phyloP scores from a whole-genome alignment of 768 basidiomycete species.

The Agaricus blazei region DNA sequence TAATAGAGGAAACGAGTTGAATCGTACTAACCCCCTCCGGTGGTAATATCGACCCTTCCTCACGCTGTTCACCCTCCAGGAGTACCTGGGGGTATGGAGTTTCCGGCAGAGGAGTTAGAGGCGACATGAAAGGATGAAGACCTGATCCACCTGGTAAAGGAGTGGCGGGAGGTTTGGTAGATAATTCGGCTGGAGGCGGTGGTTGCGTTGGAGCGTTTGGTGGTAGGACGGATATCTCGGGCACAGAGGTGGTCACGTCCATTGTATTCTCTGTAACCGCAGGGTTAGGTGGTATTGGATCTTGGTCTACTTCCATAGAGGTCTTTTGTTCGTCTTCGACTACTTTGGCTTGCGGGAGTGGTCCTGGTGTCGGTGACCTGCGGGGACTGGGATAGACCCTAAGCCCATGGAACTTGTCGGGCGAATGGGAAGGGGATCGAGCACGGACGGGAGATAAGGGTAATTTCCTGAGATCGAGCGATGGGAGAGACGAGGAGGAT shows the following conservation, averaged over 20 bases:
- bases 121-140: constrained; percentile 17
- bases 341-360: constrained; percentile 1
- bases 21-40: constrained; percentile 18
- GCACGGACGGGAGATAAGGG: constrained; percentile 34
- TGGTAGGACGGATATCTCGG: background rate
- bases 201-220: constrained; percentile 15
- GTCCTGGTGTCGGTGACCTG: constrained; percentile 4
- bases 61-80: constrained; percentile 16
- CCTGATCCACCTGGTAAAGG: background rate
- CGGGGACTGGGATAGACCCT: constrained; percentile 22
- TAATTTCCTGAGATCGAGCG: constrained; percentile 39
- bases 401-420: constrained; percentile 34
- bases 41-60: constrained; percentile 19
- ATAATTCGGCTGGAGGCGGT: constrained; percentile 4
- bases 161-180: constrained; percentile 10
- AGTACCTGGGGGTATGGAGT: constrained; percentile 31
- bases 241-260: background rate
- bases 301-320: constrained; percentile 21
- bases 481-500: constrained; percentile 22
- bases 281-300: constrained; percentile 1
- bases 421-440: constrained; percentile 35
- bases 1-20: too few relatives aligned
- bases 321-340: constrained; percentile 18
- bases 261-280: background rate
- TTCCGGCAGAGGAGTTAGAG: constrained; percentile 46